phyloP scores from a whole-genome alignment of 768 basidiomycete species.

The Lentinus brumalis region DNA sequence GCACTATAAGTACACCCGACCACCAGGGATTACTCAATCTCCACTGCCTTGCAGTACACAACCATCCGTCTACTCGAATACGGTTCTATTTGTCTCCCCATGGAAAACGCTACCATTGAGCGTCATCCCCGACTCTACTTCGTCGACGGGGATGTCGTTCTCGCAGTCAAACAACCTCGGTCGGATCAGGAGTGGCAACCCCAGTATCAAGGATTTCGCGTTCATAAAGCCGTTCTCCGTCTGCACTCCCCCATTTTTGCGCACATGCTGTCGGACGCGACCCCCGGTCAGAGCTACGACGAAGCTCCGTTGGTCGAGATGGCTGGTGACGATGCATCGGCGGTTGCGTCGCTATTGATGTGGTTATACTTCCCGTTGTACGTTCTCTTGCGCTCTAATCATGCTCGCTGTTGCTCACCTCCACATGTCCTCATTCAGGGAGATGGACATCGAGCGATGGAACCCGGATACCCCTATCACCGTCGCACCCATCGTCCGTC shows the following conservation, averaged over 20 bases:
- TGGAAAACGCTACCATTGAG: background rate
- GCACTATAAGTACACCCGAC: too few species aligned
- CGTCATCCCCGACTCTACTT: slow-evolving; percentile 22
- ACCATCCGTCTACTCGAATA: too few species aligned
- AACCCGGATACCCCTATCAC: slow-evolving; percentile 23
- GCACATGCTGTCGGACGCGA: slow-evolving; percentile 18
- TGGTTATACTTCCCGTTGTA: slow-evolving; percentile 18
- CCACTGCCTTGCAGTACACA: too few species aligned
- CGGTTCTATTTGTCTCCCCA: too few species aligned
- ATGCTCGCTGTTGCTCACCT: background rate
- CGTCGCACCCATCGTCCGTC: slow-evolving; percentile 20
- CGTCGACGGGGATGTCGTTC: slow-evolving; percentile 25
- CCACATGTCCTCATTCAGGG: slow-evolving; percentile 2
- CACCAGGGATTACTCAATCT: too few species aligned
- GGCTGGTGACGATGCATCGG: slow-evolving; percentile 13
- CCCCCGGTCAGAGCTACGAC: slow-evolving; percentile 4
- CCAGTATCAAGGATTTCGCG: slow-evolving; percentile 8
- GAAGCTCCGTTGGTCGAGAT: slow-evolving; percentile 12
- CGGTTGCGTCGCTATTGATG: slow-evolving; percentile 7
- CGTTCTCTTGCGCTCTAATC: background rate
- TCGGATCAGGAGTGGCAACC: background rate
- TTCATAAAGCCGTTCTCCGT: slow-evolving; percentile 20
- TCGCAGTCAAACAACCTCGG: slow-evolving; percentile 10
- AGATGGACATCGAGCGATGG: slow-evolving; percentile 18
- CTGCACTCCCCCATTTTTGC: slow-evolving; percentile 16